Percentiles rank a stretch among this genome's conserved stretches.
Conservation (phyloP, 2,329 filamentous ascomycete species). For the Neonectria ditissima region DNA sequence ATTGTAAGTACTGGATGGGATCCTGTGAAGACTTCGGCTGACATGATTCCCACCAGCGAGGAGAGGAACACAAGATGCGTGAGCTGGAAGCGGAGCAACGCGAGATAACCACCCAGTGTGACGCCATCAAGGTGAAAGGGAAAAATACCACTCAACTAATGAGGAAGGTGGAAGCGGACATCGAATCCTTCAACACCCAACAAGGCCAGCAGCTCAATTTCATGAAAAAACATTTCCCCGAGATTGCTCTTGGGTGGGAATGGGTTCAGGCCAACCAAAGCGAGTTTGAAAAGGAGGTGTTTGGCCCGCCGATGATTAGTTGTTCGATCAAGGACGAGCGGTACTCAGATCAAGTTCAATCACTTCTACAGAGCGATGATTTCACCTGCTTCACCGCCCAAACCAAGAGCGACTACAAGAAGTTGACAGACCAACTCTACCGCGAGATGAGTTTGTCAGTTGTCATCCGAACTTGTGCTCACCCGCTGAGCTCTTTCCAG, state of each 20-base stretch:
- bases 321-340: conserved; percentile 81
- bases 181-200: conserved; percentile 76
- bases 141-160: conserved; percentile 54
- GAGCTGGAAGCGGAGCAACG: conserved; percentile 61
- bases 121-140: conserved; percentile 57
- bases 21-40: conserved; percentile 22
- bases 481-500: conserved; percentile 65
- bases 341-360: conserved; percentile 69
- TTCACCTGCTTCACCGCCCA: conserved; percentile 82
- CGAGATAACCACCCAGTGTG: conserved; percentile 53
- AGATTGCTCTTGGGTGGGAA: conserved; percentile 78
- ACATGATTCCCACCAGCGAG: conserved; percentile 60
- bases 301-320: conserved; percentile 82
- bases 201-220: conserved; percentile 78
- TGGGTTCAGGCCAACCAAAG: conserved; percentile 82
- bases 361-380: conserved; percentile 63
- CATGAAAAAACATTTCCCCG: conserved; percentile 69
- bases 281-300: conserved; percentile 80
- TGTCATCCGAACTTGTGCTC: conserved; percentile 73
- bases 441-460: conserved; percentile 75
- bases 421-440: conserved; percentile 75
- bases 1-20: conserved; percentile 66
- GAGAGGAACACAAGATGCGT: conserved; percentile 67
- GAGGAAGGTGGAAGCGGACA: conserved; percentile 57
- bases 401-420: conserved; percentile 78